Base-by-base conservation (phyloP, 2,329 filamentous ascomycete genomes). In the Calonectria multiphialidica region DNA sequence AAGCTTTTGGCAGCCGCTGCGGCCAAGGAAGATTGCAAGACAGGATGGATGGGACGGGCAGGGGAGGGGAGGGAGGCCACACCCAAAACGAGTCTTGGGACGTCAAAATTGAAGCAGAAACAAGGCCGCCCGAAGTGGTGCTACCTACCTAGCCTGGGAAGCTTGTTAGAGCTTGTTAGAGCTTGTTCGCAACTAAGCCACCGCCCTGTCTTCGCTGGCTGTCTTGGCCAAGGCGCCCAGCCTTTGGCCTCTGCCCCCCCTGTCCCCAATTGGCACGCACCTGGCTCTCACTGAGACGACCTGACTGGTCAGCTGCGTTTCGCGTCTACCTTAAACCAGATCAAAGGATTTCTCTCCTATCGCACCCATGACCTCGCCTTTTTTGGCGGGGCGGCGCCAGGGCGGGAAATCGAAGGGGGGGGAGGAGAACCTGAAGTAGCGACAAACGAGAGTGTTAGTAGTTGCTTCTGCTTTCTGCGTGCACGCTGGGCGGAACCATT, bases 51-150 rank as follows among this genome's bases (percentile, higher is more conserved):
- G 49, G 49, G 30, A 30, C 28, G n/a, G 16, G 13, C 53, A 59
- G 53, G 53, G 53, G 53, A 10, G 9, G 21, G 12, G 53, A 33
- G 53, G 53, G n/a, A 18, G 21, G 12, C 16, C 28, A 18, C 44
- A 47, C n/a, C 44, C 44, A 23, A 18, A 10, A 21, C 13, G 16
- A 23, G 13, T 28, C 30, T 28, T 53, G 23, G 23, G 33, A 21
- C 63, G 66, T 68, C 28, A 21, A 68, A 50, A 68, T 62, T 68
- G 66, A 62, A 45, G 21, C 37, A 59, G 28, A 67, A 67, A 67
- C 65, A 67, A 61, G 53, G 65, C 30, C 65, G 42, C 53, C 33
- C 42, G 65, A 61, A 47, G 65, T 67, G 53, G 64, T 55, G 55
- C 65, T 57, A 40, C 25, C 40, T 40, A 55, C 15, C 35, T 59